phyloP scores from a whole-genome alignment of 768 basidiomycete species.

The Trametes cinnabarina region DNA sequence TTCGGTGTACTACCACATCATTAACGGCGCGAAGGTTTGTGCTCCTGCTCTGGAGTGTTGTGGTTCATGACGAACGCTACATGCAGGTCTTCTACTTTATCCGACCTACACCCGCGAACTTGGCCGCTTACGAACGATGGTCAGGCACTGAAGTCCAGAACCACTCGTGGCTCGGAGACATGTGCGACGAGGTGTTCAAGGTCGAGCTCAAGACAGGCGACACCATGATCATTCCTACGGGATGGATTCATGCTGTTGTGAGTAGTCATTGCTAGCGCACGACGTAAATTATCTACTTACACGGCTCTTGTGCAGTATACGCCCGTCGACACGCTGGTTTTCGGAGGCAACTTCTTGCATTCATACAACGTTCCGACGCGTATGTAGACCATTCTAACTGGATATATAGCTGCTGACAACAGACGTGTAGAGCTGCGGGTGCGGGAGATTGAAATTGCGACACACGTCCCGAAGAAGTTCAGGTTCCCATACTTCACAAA shows the following conservation, averaged over 20 bases:
- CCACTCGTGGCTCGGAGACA: slow-evolving; percentile 86
- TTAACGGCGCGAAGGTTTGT: slow-evolving; percentile 77
- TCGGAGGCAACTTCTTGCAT: slow-evolving; percentile 97
- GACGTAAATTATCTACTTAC: neutral
- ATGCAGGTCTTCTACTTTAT: slow-evolving; percentile 93
- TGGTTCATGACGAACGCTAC: neutral
- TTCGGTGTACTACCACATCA: slow-evolving; percentile 95
- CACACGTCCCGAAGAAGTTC: slow-evolving; percentile 77
- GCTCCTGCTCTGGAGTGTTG: neutral
- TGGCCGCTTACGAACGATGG: slow-evolving; percentile 91
- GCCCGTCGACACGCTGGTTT: slow-evolving; percentile 88
- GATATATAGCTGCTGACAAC: slow-evolving; percentile 1
- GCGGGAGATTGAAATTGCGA: slow-evolving; percentile 87
- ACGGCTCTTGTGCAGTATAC: slow-evolving; percentile 61
- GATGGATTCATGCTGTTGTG: slow-evolving; percentile 98
- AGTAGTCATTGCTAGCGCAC: slow-evolving; percentile 27
- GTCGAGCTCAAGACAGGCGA: slow-evolving; percentile 75
- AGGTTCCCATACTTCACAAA: slow-evolving; percentile 27
- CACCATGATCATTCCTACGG: slow-evolving; percentile 93
- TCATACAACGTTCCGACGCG: slow-evolving; percentile 86
- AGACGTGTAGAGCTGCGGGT: slow-evolving; percentile 70
- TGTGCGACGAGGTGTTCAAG: slow-evolving; percentile 88
- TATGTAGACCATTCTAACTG: slow-evolving; percentile 40
- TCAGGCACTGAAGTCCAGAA: slow-evolving; percentile 90
- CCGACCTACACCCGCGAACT: slow-evolving; percentile 79